A percentile compares a stretch with the other conserved stretches of the same genome.
These are phyloP conservation scores for Angomonas ambiguus DNA, from an alignment of 208 protist genomes.

Conservation along the genomic window DNA sequence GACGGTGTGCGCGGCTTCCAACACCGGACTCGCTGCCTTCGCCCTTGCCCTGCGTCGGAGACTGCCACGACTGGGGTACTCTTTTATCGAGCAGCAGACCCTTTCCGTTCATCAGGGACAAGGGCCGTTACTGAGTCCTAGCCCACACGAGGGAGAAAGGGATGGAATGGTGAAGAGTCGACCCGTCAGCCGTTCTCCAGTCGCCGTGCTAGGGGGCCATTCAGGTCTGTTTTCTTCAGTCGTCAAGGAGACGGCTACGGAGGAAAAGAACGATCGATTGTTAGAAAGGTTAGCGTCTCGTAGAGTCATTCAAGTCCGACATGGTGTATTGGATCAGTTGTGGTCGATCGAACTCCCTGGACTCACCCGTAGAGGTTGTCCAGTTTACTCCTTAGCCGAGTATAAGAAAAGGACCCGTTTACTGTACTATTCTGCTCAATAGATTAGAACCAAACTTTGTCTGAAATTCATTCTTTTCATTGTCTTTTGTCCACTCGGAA, in stretches of 20 bases:
- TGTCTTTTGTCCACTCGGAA: too few species aligned
- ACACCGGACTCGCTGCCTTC: slow-evolving; percentile 37
- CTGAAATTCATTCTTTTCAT: background rate
- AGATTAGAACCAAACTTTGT: slow-evolving; percentile 4
- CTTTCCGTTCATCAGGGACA: background rate
- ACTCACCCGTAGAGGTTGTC: background rate
- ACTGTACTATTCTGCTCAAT: background rate
- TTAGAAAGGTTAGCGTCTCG: slow-evolving; percentile 22
- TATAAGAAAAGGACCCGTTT: background rate
- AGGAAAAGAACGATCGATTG: background rate
- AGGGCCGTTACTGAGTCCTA: slow-evolving; percentile 1
- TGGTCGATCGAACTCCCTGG: background rate
- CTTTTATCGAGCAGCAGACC: background rate
- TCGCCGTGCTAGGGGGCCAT: background rate
- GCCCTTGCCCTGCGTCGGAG: slow-evolving; percentile 41
- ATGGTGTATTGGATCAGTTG: background rate
- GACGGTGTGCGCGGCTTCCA: slow-evolving; percentile 41
- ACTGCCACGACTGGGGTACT: slow-evolving; percentile 11
- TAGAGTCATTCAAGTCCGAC: slow-evolving; percentile 16
- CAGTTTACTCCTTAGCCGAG: background rate
- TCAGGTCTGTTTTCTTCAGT: background rate
- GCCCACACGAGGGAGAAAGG: background rate
- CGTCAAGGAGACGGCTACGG: background rate
- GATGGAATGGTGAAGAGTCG: slow-evolving; percentile 2
- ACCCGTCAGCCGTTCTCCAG: background rate